Evolutionary conservation across 1,284 basidiomycete species (phyloP).

Genomic region (Jaminaea rosea): DNA sequence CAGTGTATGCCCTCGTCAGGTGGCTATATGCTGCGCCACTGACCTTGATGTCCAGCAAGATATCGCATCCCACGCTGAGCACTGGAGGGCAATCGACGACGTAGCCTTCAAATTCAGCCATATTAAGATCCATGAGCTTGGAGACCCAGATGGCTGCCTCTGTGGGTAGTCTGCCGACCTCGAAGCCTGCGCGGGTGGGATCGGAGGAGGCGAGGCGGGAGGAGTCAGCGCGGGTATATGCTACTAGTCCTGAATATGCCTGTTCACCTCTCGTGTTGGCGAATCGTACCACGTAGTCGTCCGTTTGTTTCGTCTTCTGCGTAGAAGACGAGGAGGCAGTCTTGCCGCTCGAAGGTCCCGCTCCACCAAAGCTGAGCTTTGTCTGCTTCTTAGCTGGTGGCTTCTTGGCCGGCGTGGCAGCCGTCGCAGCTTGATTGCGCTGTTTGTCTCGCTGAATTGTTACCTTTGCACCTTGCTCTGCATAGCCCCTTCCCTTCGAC

Average conservation of each 20-base stretch:
- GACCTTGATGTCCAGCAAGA: slow-evolving; percentile 36
- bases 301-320: slow-evolving; percentile 18
- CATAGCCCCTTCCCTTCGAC: slow-evolving; percentile 34
- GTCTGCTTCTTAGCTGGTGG: slow-evolving; percentile 22
- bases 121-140: slow-evolving; percentile 31
- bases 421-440: slow-evolving; percentile 6
- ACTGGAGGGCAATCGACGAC: slow-evolving; percentile 38
- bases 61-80: slow-evolving; percentile 37
- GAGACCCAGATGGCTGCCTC: slow-evolving; percentile 42
- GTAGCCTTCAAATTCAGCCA: slow-evolving; percentile 33
- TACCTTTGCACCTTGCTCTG: slow-evolving; percentile 33
- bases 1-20: too few relatives aligned
- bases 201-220: not conserved
- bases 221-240: not conserved
- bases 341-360: not conserved
- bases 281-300: slow-evolving; percentile 43
- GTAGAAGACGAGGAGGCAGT: not conserved
- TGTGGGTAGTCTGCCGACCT: slow-evolving; percentile 36
- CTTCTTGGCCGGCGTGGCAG: slow-evolving; percentile 4
- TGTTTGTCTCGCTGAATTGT: slow-evolving; percentile 31
- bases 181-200: slow-evolving; percentile 19
- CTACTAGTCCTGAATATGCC: not conserved
- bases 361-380: slow-evolving; percentile 23
- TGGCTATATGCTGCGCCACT: not conserved
- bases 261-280: slow-evolving; percentile 31